Evolutionary conservation across 2,329 filamentous ascomycete genomes (phyloP).

Genomic region (Venturia pyrina): DNA sequence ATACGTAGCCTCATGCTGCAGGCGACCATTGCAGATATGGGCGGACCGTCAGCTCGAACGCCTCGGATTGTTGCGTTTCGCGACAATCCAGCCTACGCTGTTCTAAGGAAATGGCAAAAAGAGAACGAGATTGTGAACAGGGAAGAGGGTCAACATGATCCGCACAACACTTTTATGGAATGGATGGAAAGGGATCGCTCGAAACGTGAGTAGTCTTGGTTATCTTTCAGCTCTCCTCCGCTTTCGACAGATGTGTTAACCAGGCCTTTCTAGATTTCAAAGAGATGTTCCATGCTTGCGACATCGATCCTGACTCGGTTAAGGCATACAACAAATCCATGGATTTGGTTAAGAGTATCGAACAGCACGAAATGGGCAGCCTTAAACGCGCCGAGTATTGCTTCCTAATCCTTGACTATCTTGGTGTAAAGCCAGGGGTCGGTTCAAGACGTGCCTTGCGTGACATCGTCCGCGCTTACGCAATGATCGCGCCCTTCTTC

Average conservation of each 20-base stretch:
- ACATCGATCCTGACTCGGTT: conserved; percentile 30
- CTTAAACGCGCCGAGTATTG: background rate
- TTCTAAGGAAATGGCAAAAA: background rate
- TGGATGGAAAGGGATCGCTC: background rate
- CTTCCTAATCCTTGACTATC: background rate
- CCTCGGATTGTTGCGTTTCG: background rate
- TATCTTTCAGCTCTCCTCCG: background rate
- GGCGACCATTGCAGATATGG: background rate
- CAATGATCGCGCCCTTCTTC: conserved; percentile 34
- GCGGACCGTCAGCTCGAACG: background rate
- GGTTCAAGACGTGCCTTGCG: background rate
- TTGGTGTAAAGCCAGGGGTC: background rate
- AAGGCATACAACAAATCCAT: background rate
- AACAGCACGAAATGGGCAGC: background rate
- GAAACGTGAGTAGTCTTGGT: background rate
- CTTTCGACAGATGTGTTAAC: background rate
- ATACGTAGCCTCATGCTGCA: background rate
- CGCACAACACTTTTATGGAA: background rate
- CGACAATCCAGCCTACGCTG: background rate
- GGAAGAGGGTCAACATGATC: background rate
- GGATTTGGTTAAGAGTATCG: background rate
- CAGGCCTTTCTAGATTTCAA: conserved; percentile 26
- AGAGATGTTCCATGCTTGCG: conserved; percentile 35
- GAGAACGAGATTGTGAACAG: background rate
- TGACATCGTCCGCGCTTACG: conserved; percentile 20